Evolutionary conservation across 208 protist species (phyloP).

Genomic region (Trypanosoma mega): DNA sequence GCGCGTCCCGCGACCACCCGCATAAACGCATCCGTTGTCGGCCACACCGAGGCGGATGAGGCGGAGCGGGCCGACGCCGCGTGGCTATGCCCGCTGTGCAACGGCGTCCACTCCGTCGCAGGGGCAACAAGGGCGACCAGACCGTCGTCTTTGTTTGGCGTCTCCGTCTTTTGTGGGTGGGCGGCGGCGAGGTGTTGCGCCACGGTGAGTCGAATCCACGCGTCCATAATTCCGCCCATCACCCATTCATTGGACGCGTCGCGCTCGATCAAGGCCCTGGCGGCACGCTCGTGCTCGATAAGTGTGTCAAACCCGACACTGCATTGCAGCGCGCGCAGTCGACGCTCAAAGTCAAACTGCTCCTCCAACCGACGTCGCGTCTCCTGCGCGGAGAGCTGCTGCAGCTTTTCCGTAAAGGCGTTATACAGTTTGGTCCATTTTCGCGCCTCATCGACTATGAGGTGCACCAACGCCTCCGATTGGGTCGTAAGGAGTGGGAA

Average conservation of each 20-base stretch:
- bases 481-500: slow-evolving; percentile 7
- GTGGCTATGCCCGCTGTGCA: neutral
- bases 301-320: slow-evolving; percentile 9
- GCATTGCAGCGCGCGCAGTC: slow-evolving; percentile 9
- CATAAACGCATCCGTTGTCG: slow-evolving; percentile 19
- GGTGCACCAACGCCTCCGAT: neutral
- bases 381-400: neutral
- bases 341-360: slow-evolving; percentile 24
- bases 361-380: slow-evolving; percentile 3
- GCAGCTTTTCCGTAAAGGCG: neutral
- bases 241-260: slow-evolving; percentile 3
- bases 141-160: too few relatives aligned
- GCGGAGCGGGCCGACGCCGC: neutral
- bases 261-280: slow-evolving; percentile 5
- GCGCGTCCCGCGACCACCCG: neutral
- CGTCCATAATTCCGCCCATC: too few relatives aligned
- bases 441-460: neutral
- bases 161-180: too few relatives aligned
- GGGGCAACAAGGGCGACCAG: too few relatives aligned
- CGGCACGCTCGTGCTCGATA: slow-evolving; percentile 6
- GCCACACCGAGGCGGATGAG: neutral
- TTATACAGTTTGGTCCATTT: neutral
- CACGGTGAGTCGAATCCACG: too few relatives aligned
- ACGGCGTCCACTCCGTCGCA: too few relatives aligned
- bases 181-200: too few relatives aligned